phyloP scores from a whole-genome alignment of 2,329 filamentous ascomycete genomes.

The Microsporum audouinii region DNA sequence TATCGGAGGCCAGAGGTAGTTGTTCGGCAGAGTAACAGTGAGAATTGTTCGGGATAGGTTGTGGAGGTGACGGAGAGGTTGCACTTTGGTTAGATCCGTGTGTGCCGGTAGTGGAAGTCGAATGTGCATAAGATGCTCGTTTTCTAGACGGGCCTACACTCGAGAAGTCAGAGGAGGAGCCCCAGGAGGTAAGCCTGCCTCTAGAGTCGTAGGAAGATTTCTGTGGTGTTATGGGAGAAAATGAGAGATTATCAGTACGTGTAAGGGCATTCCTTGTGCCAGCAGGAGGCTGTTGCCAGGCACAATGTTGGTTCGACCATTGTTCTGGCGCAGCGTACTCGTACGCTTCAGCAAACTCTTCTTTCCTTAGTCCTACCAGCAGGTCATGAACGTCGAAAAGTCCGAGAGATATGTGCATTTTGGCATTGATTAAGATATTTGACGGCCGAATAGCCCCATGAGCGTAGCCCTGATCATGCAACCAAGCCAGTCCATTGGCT shows the following conservation, averaged over 20 bases:
- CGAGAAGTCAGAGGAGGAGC: neutral
- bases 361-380: conserved; percentile 42
- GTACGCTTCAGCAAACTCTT: conserved; percentile 46
- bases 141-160: neutral
- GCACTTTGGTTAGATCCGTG: conserved; percentile 1
- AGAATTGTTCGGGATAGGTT: neutral
- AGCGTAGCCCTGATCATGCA: conserved; percentile 44
- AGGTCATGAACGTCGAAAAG: conserved; percentile 47
- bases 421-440: conserved; percentile 48
- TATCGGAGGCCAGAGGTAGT: conserved; percentile 34
- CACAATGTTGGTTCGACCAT: conserved; percentile 25
- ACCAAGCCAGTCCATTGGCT: conserved; percentile 43
- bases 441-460: conserved; percentile 50
- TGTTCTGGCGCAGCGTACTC: conserved; percentile 50
- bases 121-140: conserved; percentile 4
- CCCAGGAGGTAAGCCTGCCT: neutral
- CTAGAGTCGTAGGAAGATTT: neutral
- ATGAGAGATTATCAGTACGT: neutral
- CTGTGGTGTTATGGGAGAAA: neutral
- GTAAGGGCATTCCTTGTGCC: neutral
- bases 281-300: neutral
- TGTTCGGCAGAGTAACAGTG: neutral
- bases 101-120: neutral
- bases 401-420: conserved; percentile 46
- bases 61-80: neutral